Conservation (phyloP, 495 filamentous ascomycete species). For the Aspergillus conjunctus region DNA sequence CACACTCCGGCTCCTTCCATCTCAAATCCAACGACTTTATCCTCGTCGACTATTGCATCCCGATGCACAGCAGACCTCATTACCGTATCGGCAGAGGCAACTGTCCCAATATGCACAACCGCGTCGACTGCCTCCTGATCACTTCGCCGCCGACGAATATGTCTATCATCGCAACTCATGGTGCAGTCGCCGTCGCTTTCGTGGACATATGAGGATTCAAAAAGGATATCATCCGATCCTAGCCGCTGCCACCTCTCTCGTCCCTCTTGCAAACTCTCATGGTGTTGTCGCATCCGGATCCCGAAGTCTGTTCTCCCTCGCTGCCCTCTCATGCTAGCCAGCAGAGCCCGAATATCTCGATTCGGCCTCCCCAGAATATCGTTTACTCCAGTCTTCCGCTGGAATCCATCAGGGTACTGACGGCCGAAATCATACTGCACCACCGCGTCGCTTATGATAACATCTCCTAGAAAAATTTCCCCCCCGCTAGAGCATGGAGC, state of each 20-base stretch:
- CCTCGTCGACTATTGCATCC: conserved; percentile 20
- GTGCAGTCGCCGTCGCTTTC: conserved; percentile 24
- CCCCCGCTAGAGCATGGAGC: conserved; percentile 20
- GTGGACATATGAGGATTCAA: conserved; percentile 33
- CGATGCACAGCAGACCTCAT: conserved; percentile 23
- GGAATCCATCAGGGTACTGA: conserved; percentile 29
- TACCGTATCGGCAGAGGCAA: conserved; percentile 33
- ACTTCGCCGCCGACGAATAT: background rate
- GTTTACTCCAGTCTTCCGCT: conserved; percentile 26
- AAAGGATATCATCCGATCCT: conserved; percentile 31
- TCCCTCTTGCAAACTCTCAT: background rate
- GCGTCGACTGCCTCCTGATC: conserved; percentile 17
- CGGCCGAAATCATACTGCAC: conserved; percentile 43
- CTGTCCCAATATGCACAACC: conserved; percentile 29
- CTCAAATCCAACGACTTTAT: conserved; percentile 34
- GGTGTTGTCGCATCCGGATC: conserved; percentile 12
- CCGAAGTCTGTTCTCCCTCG: conserved; percentile 16
- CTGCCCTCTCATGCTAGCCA: conserved; percentile 24
- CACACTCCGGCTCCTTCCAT: conserved; percentile 51
- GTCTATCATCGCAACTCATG: background rate
- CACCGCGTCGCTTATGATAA: conserved; percentile 42
- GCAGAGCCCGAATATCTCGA: conserved; percentile 30
- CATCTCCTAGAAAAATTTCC: conserved; percentile 45
- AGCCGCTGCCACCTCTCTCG: conserved; percentile 23
- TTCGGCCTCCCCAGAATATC: conserved; percentile 34